These are phyloP conservation scores for Pleurostoma richardsiae DNA, from an alignment of 2,329 filamentous ascomycete genomes.

Conservation along the genomic window DNA sequence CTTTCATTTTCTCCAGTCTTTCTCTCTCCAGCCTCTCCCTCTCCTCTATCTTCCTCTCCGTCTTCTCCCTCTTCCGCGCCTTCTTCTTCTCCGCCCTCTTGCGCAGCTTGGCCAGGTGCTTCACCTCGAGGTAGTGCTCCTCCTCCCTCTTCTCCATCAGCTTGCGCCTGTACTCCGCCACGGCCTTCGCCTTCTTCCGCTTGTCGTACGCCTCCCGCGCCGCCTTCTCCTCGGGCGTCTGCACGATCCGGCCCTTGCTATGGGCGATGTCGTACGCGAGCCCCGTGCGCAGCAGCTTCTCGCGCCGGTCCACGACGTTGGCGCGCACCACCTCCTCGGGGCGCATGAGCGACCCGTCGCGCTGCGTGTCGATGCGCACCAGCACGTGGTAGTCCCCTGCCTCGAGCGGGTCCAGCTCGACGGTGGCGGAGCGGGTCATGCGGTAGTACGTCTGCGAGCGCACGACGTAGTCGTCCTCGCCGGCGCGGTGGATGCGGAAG, in stretches of 20 bases:
- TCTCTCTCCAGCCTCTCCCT: constrained; percentile 19
- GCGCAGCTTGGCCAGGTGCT: constrained; percentile 32
- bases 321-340: constrained; percentile 53
- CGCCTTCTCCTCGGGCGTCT: constrained; percentile 43
- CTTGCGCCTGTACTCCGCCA: constrained; percentile 42
- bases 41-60: constrained; percentile 27
- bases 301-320: constrained; percentile 45
- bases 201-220: constrained; percentile 43
- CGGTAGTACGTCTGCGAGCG: constrained; percentile 54
- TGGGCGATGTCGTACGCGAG: constrained; percentile 56
- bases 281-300: constrained; percentile 54
- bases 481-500: constrained; percentile 35
- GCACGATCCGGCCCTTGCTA: constrained; percentile 48
- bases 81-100: constrained; percentile 12
- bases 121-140: constrained; percentile 24
- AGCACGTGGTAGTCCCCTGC: constrained; percentile 54
- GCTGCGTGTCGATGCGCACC: constrained; percentile 47
- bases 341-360: constrained; percentile 34
- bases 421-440: constrained; percentile 53
- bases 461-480: constrained; percentile 54
- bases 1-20: constrained; percentile 21
- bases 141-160: constrained; percentile 30
- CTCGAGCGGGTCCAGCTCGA: constrained; percentile 49
- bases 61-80: constrained; percentile 20
- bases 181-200: constrained; percentile 38